phyloP scores from a whole-genome alignment of 2,329 filamentous ascomycete species.

The Arthroderma sp. region DNA sequence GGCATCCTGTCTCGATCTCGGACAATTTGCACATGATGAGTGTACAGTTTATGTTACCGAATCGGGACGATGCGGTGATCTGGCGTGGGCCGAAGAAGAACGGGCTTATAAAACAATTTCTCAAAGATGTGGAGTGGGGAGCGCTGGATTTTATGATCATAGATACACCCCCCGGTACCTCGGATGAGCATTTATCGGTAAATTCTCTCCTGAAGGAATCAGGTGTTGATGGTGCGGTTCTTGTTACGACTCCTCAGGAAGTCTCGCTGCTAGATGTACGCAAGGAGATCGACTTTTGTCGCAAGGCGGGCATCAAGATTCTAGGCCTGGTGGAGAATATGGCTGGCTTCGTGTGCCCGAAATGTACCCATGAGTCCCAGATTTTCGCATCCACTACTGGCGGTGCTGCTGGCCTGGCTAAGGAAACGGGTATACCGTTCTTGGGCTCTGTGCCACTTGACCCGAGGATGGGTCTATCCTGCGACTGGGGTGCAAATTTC shows the following conservation, averaged over 20 bases:
- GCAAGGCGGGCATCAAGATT: constrained; percentile 80
- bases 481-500: constrained; percentile 95
- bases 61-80: constrained; percentile 86
- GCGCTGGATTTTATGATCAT: constrained; percentile 86
- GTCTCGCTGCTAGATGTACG: constrained; percentile 82
- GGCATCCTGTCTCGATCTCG: constrained; percentile 89
- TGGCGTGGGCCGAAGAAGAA: constrained; percentile 99
- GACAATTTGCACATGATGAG: constrained; percentile 95
- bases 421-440: constrained; percentile 80
- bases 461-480: constrained; percentile 87
- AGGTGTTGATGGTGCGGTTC: constrained; percentile 81
- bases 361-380: constrained; percentile 64
- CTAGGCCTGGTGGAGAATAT: constrained; percentile 95
- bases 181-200: constrained; percentile 87
- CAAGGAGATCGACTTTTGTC: constrained; percentile 96
- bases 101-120: constrained; percentile 90
- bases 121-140: constrained; percentile 97
- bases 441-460: constrained; percentile 83
- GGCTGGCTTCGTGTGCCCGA: constrained; percentile 91
- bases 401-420: constrained; percentile 64
- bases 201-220: constrained; percentile 84
- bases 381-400: constrained; percentile 90
- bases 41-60: constrained; percentile 95
- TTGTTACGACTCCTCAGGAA: constrained; percentile 92
- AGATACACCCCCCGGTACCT: constrained; percentile 90